Base-by-base conservation (phyloP, 805 yeast species). In the Schwanniomyces polymorphus region DNA sequence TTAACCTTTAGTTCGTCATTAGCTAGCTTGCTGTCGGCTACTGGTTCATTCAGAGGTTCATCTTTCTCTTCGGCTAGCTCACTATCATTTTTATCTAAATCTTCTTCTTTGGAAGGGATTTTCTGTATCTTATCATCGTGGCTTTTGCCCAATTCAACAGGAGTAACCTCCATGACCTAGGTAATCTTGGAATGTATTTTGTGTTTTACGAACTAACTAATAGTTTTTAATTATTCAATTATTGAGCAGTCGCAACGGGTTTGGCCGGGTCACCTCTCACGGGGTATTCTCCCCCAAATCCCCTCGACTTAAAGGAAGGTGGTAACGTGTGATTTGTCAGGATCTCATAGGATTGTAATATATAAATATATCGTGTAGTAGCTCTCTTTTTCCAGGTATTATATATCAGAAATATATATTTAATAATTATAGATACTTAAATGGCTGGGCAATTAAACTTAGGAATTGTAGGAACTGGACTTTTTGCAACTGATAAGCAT, bases 401-500 rank as follows among this genome's bases (percentile, higher is more conserved):
- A 31, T 16, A 5, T 16, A 9, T 31, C 14, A n/a, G 7, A n/a
- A 17, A 38, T 16, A 12, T 28, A 25, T 5, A 3, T n/a, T 25
- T 25, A 7, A 16, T 11, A 41, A 16, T 35, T 35, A 18, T 16
- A 35, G 7, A 21, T 21, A 21, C 23, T 21, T 21, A 28, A 11
- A 43, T 43, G 46, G 27, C 46, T 25, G 41, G 29, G 25, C 34
- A 25, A 38, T 67, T 80, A 41, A 85, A 80, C 61, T 80, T 84
- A 43, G 90, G 87, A 44, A 71, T 86, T 41, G 79, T 86, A 47
- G 94, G 94, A 46, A 87, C 94, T 3, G 94, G 94, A 57, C 88
- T 92, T 59, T 92, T 92, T 63, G 97, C 98, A 51, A 80, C 81
- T 26, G 88, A 86, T 52, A 75, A 80, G 46, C 98, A 92, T 64